Evolutionary conservation across 345 rosid species (phyloP), one percentile per base, ranked within the genome.

Genomic region (Eucalyptus leucophloia): DNA sequence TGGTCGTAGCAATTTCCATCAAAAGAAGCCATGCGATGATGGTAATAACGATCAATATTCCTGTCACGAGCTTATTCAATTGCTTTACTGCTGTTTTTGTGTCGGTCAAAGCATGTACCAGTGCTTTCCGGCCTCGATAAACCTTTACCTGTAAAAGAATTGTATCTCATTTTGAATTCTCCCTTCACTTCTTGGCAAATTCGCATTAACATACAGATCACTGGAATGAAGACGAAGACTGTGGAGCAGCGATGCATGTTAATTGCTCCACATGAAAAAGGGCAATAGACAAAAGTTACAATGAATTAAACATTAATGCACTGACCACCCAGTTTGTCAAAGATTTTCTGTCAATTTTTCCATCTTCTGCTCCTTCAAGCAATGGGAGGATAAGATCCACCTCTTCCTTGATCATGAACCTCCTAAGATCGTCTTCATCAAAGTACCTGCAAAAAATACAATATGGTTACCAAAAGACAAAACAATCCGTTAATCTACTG

Each of bases 351-450:
- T 95, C 95, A 58, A 96, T 93, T 90, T 85, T 90, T 88, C 96
- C 93, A 8, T 90, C 89, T 49, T 95, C 98, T 4, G 91, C 89
- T 89, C 93, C 97, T 89, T 94, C 98, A 58, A 97, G 90, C 88
- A 96, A 91, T n/a, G 96, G 97, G 53, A 97, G 92, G 67, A 96
- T 92, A 80, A 95, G 96, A 87, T 96, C 98, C n/a, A 95, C 98
- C 92, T 97, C 99, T 91, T 97, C 98, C 91, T 93, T 95, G 12
- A 96, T 96, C 99, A 98, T 93, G 94, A 98, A 98, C 90, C 97
- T 94, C 89, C 87, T 54, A 40, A 98, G 92, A 90, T 97, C 98
- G 24, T 94, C 96, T 91, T 95, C 99, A 28, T 95, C 94, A 24
- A 98, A 93, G 92, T 90, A 96, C 90, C 98, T 98, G 94, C 87